Evolutionary conservation across 2,329 filamentous ascomycete genomes (phyloP), one percentile per base, ranked within the genome.

Genomic region (Chaetothyriales sp.): DNA sequence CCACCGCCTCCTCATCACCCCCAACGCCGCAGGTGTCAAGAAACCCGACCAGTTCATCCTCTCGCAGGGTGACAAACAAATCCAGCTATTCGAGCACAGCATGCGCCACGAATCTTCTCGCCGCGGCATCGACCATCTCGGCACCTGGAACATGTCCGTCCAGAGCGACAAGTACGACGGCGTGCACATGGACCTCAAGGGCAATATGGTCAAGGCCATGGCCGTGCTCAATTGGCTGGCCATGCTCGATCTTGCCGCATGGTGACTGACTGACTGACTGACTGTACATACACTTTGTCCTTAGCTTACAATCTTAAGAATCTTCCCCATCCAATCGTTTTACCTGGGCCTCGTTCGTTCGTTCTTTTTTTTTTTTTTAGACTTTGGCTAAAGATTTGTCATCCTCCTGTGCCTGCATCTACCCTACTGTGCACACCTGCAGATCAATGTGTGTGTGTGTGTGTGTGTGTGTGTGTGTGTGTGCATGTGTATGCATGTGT

Each of bases 91-190:
- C 54, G 71, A 74, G 60, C 66, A 70, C 53, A 61, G 59, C 26
- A 67, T 70, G 54, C 60, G 58, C 12, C 48, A 54, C 8, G 63
- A 68, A 36, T 65, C 63, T 19, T 54, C 58, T 49, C 65, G 61
- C 53, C 63, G 56, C 25, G 65, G 68, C 1, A 59, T 73, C 18
- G 70, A 73, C 52, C 67, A 71, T 58, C 59, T 74, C 39, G 71
- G 72, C 8, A 73, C 71, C 28, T 74, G 70, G 70, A 74, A 73
- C 55, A 73, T 73, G 69, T 72, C 68, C 53, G 68, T 73, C 50
- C 71, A 73, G 57, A 65, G 65, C n/a, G 68, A 63, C 20, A 66
- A 70, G 53, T 73, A 70, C 57, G 71, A 74, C 61, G 70, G 70
- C 2, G 70, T 73, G 46, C 70, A 73, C 61, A 61, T 73, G 51